A percentile compares a stretch with the other conserved stretches of the same genome.
phyloP scores from a whole-genome alignment of 176 grass and related monocot genomes.

The Musa troglodytarum region DNA sequence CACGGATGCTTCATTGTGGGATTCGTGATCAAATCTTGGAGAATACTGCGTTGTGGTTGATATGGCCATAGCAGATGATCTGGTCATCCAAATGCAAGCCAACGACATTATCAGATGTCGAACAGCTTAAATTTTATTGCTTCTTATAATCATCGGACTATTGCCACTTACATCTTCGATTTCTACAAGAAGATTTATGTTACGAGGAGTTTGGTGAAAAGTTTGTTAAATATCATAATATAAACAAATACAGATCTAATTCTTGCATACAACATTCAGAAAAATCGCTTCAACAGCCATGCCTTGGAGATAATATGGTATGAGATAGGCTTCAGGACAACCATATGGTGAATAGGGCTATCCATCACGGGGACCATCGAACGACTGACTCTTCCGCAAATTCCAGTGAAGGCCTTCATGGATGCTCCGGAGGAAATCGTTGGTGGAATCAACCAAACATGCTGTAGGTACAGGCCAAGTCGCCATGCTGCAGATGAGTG shows the following conservation, averaged over 20 bases:
- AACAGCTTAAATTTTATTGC: background rate
- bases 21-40: too few species aligned
- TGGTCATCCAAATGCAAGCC: too few species aligned
- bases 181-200: background rate
- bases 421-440: slow-evolving; percentile 77
- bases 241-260: background rate
- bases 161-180: background rate
- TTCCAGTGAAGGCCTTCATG: slow-evolving; percentile 98
- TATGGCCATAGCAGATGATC: too few species aligned
- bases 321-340: background rate
- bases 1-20: too few species aligned
- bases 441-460: slow-evolving; percentile 75
- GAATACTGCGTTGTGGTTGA: too few species aligned
- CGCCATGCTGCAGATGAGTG: slow-evolving; percentile 90
- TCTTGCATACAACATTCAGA: background rate
- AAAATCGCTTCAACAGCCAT: background rate
- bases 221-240: background rate
- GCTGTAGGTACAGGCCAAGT: slow-evolving; percentile 85
- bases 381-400: slow-evolving; percentile 66
- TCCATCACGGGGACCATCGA: slow-evolving; percentile 52
- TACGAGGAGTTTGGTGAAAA: background rate
- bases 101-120: background rate
- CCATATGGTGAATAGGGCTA: background rate
- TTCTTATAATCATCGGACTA: background rate
- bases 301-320: background rate